Evolutionary conservation across 805 yeast species (phyloP).

Genomic region (Wickerhamomyces subpelliculosus): DNA sequence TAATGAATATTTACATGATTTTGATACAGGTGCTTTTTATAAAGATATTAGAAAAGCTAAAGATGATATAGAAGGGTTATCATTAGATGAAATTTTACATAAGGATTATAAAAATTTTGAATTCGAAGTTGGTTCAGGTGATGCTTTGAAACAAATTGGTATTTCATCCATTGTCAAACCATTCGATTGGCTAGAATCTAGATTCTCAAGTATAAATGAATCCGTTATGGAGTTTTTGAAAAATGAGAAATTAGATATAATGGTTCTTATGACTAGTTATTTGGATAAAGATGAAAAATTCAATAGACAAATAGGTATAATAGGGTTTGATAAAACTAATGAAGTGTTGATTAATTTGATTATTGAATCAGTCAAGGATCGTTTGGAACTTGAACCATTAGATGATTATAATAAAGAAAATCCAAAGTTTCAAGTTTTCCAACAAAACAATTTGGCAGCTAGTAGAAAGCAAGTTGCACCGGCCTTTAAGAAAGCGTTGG

Average conservation of each 20-base stretch:
- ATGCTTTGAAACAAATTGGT: slow-evolving; percentile 42
- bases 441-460: slow-evolving; percentile 52
- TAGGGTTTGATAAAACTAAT: slow-evolving; percentile 6
- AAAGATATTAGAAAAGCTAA: slow-evolving; percentile 41
- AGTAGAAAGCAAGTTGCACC: slow-evolving; percentile 90
- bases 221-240: slow-evolving; percentile 18
- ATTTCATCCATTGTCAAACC: slow-evolving; percentile 71
- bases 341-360: slow-evolving; percentile 12
- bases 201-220: slow-evolving; percentile 1
- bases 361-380: slow-evolving; percentile 8
- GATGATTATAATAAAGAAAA: background rate
- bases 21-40: slow-evolving; percentile 18
- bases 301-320: slow-evolving; percentile 37
- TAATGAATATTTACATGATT: slow-evolving; percentile 2
- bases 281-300: slow-evolving; percentile 23
- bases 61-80: slow-evolving; percentile 54
- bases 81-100: slow-evolving; percentile 53
- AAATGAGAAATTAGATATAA: slow-evolving; percentile 30
- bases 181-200: slow-evolving; percentile 32
- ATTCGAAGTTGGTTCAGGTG: slow-evolving; percentile 24
- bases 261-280: slow-evolving; percentile 44
- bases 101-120: slow-evolving; percentile 81
- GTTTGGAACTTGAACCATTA: slow-evolving; percentile 5
- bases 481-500: slow-evolving; percentile 21
- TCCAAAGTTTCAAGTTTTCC: slow-evolving; percentile 16